Evolutionary conservation across 441 rosid species (phyloP), one percentile per base, ranked within the genome.

Genomic region (Isatis lusitanica): DNA sequence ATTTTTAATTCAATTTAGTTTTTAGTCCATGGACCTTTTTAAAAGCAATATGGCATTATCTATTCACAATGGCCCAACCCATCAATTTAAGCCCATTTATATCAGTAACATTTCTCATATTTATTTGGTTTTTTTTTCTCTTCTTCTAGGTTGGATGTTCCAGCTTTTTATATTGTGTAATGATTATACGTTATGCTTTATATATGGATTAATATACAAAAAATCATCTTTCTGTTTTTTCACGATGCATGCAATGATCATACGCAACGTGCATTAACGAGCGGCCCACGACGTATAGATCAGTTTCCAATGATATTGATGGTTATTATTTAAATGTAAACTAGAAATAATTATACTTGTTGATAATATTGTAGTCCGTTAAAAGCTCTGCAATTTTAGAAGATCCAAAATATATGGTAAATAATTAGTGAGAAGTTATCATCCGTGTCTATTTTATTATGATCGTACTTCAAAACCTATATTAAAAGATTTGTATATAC

Each of bases 241-340:
- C 78, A 74, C 63, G 73, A 68, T 75, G 74, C 74, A 62, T 75
- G 78, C 50, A 68, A 62, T 75, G 51, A 61, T 68, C 64, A 61
- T 16, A 68, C 4, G 64, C 21, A 75, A 75, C 78, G 74, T 74
- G 78, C 78, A 33, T 74, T 31, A 39, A 74, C 78, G 48, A 74
- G 69, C 74, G 4, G 15, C 16, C 33, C 78, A 74, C 78, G 55
- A 67, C 26, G 35, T 55, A 10, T 73, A 56, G 1, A 73, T 35
- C 57, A 15, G 24, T n/a, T 21, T 60, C 48, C 24, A 60, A 40
- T 68, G 21, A 74, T 51, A 48, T 60, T 2, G n/a, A 50, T 68
- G 40, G 4, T 61, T 40, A 26, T 35, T 18, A 26, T 35, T 18
- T 63, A 21, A n/a, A 42, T 72, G 17, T 62, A 10, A 4, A 38